These are phyloP conservation scores for Jasminum sambac DNA, from an alignment of 257 asterid genomes.

Conservation along the genomic window DNA sequence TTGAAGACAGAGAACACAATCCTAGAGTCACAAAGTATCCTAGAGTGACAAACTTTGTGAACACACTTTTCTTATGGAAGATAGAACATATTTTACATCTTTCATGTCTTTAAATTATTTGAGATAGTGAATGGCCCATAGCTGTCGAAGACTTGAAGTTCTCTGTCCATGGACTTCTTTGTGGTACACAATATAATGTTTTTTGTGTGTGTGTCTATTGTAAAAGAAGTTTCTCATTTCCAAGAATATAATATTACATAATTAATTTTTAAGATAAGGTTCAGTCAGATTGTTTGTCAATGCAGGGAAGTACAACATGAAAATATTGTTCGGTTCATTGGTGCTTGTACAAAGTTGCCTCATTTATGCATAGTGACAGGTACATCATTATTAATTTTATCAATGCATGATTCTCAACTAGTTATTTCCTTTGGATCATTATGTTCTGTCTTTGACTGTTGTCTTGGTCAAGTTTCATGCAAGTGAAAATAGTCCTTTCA, in stretches of 20 bases:
- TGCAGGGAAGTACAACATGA: conserved; percentile 83
- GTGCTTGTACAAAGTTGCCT: conserved; percentile 80
- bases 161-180: neutral
- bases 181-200: neutral
- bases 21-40: neutral
- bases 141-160: conserved; percentile 6
- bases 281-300: conserved; percentile 21
- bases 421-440: conserved; percentile 19
- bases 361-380: conserved; percentile 86
- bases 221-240: neutral
- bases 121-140: neutral
- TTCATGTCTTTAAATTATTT: neutral
- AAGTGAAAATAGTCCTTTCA: neutral
- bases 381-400: conserved; percentile 33
- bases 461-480: neutral
- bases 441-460: conserved; percentile 3
- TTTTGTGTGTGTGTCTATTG: neutral
- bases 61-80: neutral
- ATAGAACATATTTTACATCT: neutral
- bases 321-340: conserved; percentile 82
- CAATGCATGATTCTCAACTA: conserved; percentile 17
- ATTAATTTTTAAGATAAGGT: neutral
- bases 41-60: neutral
- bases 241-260: neutral
- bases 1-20: neutral